Evolutionary conservation across 495 filamentous ascomycete species (phyloP), one percentile per base, ranked within the genome.

Genomic region (Lentithecium fluviatile): DNA sequence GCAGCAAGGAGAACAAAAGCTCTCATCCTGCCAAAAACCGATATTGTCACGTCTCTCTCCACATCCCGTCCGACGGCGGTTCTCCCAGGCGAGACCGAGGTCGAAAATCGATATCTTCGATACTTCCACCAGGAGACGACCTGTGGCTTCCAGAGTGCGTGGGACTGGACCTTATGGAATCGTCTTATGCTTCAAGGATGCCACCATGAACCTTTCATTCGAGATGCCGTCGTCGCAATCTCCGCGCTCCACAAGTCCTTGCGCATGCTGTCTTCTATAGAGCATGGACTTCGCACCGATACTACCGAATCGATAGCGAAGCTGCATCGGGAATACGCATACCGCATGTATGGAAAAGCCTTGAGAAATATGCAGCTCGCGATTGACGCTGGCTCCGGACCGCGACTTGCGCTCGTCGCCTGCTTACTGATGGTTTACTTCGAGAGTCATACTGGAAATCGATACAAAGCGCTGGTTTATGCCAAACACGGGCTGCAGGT

Each of bases 211-310:
- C 55, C 43, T 8, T 58, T 58, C 21, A 40, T 58, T 2, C 42
- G 55, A 19, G 34, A 58, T 58, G 55, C 55, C 11, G 55, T 58
- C 19, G 55, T 58, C 10, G 55, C 55, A 10, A 58, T 58, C 26
- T 42, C 43, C 5, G 55, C 55, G 1, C 25, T 58, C 6, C 55
- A 58, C 20, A 58, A 58, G 20, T 19, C 43, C 17, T 38, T 58
- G 55, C 55, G 55, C 26, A 40, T 25, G 24, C 38, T n/a, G 24
- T 37, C 55, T 19, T 37, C 43, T 12, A 38, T 24, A 1, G 55
- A 24, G 11, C 42, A 20, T 21, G 45, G 10, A 40, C 15, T 24
- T 21, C 12, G 6, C 29, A 2, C 23, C 8, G 3, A 56, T 34
- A 26, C 15, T 15, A 24, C 15, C 3, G 21, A 56, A n/a, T 19